Evolutionary conservation across 78 protist genomes (phyloP).

Genomic region (Tieghemostelium lacteum): DNA sequence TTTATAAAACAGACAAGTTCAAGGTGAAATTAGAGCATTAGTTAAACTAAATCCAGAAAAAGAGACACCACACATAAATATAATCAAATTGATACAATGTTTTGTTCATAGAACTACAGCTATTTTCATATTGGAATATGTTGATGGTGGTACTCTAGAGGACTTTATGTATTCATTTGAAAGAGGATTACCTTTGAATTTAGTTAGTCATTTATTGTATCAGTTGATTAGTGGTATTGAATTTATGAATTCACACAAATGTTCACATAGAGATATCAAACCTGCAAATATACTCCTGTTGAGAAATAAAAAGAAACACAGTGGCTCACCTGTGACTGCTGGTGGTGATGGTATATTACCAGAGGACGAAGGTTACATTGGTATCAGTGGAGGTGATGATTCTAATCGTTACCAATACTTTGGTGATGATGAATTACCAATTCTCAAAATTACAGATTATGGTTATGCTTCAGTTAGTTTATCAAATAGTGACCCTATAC

Average conservation of each 20-base stretch:
- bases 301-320: conserved; percentile 27
- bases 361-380: not conserved
- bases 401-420: conserved; percentile 4
- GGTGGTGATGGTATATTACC: not conserved
- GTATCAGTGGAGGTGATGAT: not conserved
- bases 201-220: conserved; percentile 32
- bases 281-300: conserved; percentile 61
- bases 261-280: conserved; percentile 68
- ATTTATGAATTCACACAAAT: conserved; percentile 52
- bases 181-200: conserved; percentile 23
- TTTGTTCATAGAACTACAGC: conserved; percentile 80
- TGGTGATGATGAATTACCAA: conserved; percentile 3
- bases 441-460: conserved; percentile 55
- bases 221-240: conserved; percentile 41
- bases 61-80: conserved; percentile 30
- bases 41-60: conserved; percentile 40
- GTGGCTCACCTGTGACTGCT: not conserved
- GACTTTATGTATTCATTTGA: conserved; percentile 75
- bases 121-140: conserved; percentile 59
- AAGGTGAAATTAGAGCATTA: conserved; percentile 67
- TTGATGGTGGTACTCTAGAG: conserved; percentile 73
- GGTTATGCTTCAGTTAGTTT: conserved; percentile 27
- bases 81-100: conserved; percentile 64
- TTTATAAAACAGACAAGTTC: conserved; percentile 69
- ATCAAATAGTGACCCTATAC: conserved; percentile 15